Percentiles rank a stretch among this genome's conserved stretches.
Evolutionary conservation across 768 basidiomycete species (phyloP).

Genomic region (Macrocybe gigantea): DNA sequence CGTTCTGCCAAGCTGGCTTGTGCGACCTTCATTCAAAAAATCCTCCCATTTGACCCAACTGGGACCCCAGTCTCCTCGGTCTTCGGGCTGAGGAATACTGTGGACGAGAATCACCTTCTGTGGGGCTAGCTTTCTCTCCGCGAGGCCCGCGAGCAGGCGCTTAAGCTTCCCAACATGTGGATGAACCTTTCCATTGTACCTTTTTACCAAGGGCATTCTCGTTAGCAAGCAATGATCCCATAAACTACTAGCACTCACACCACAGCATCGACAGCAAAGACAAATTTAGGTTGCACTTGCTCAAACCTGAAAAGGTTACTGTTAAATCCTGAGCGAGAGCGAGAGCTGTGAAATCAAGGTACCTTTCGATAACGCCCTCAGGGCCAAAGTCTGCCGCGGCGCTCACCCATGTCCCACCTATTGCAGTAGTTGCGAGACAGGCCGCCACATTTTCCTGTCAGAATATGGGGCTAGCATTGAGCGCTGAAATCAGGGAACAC

Average conservation of each 20-base stretch:
- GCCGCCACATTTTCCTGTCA: slow-evolving; percentile 61
- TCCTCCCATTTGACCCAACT: slow-evolving; percentile 51
- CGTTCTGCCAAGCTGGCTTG: slow-evolving; percentile 40
- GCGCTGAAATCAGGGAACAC: not conserved
- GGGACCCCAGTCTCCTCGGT: slow-evolving; percentile 31
- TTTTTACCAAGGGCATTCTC: slow-evolving; percentile 16
- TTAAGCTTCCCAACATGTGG: slow-evolving; percentile 59
- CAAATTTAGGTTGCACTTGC: slow-evolving; percentile 69
- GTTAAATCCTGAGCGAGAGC: too few relatives aligned
- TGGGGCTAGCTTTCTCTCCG: slow-evolving; percentile 23
- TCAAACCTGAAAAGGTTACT: slow-evolving; percentile 42
- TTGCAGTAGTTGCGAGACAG: slow-evolving; percentile 61
- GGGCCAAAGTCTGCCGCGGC: slow-evolving; percentile 82
- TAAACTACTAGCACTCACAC: slow-evolving; percentile 36
- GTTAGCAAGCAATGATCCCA: slow-evolving; percentile 7
- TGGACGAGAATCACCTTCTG: slow-evolving; percentile 57
- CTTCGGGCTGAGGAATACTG: slow-evolving; percentile 28
- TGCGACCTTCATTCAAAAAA: slow-evolving; percentile 44
- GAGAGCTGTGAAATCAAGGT: too few relatives aligned
- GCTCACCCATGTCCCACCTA: slow-evolving; percentile 80
- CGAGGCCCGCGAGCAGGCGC: slow-evolving; percentile 49
- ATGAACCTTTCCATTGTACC: slow-evolving; percentile 70
- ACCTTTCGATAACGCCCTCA: slow-evolving; percentile 72
- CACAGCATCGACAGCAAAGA: slow-evolving; percentile 71
- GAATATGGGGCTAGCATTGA: not conserved